Evolutionary conservation across 805 yeast species (phyloP), one percentile per base, ranked within the genome.

Genomic region (Cyberlindnera meyerae): DNA sequence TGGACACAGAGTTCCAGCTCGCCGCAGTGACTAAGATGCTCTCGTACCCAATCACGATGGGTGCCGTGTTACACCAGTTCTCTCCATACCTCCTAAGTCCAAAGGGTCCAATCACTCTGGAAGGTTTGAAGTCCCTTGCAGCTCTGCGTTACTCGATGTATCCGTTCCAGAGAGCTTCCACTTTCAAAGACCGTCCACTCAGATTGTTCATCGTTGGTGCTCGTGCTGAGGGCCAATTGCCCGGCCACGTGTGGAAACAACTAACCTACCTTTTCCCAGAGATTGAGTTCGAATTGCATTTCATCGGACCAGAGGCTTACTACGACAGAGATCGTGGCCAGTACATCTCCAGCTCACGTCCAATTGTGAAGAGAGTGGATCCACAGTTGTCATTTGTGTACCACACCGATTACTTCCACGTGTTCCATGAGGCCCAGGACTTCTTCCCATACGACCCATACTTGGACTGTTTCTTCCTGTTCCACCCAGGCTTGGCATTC

Each of bases 401-500:
- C 63, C 95, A 89, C 62, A 87, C 97, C 1, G 83, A 85, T 52
- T 89, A 82, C 61, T 93, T 93, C 77, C 87, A 88, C 56, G 90
- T 83, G 27, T 70, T 83, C 43, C 95, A 93, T 62, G 88, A 88
- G 52, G 80, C 86, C 33, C 93, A 89, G 52, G 97, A 90, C 63
- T 85, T 93, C 60, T 86, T 87, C 79, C 98, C 98, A 5, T 93
- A 89, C 60, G 98, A 93, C 60, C 98, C 99, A 30, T 93, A 90
- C 61, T 73, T 86, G 57, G 98, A 93, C 58, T 77, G 78, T 18
- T 93, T 93, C 63, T 88, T 87, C 73, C 70, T 85, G 36, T 93
- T 90, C 82, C 97, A 90, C 60, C 97, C 98, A 4, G 96, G 96
- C 27, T 75, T 88, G 55, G 80, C 86, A 14, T 82, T 93, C 7